Conservation (phyloP, 371 early-diverging fungal species). For the Mortierella sp. region DNA sequence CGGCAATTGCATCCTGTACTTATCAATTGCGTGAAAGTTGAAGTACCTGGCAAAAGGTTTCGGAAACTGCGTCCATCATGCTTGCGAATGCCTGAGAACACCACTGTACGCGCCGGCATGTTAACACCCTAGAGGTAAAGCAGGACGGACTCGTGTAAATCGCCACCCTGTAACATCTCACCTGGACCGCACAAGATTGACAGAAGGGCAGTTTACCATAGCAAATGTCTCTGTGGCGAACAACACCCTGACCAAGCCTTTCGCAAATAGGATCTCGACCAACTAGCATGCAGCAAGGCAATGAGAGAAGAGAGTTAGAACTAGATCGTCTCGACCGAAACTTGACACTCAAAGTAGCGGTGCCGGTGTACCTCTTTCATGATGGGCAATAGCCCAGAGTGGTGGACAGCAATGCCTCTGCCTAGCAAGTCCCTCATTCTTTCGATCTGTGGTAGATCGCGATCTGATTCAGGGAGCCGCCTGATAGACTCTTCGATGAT, state of each 20-base stretch:
- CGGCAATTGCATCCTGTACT: neutral
- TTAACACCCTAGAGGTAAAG: conserved; percentile 86
- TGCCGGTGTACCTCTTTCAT: conserved; percentile 86
- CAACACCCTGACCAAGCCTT: conserved; percentile 92
- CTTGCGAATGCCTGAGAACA: conserved; percentile 93
- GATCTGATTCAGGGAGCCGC: conserved; percentile 81
- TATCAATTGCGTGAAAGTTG: neutral
- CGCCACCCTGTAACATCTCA: too few species aligned
- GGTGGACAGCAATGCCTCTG: conserved; percentile 98
- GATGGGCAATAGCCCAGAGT: conserved; percentile 97
- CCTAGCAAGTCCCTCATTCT: conserved; percentile 85
- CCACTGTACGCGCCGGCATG: conserved; percentile 97
- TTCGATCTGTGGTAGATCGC: conserved; percentile 91
- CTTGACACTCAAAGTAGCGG: neutral
- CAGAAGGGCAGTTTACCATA: conserved; percentile 64
- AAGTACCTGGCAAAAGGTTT: conserved; percentile 79
- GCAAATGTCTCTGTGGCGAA: conserved; percentile 98
- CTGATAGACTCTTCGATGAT: conserved; percentile 85
- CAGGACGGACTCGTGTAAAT: neutral
- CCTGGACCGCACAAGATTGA: too few species aligned
- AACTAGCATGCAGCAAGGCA: conserved; percentile 57
- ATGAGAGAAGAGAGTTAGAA: too few species aligned
- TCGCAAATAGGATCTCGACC: conserved; percentile 97
- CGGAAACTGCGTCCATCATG: conserved; percentile 92
- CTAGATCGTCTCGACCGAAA: neutral